phyloP scores from a whole-genome alignment of 208 protist species.

The Porcisia deanei region DNA sequence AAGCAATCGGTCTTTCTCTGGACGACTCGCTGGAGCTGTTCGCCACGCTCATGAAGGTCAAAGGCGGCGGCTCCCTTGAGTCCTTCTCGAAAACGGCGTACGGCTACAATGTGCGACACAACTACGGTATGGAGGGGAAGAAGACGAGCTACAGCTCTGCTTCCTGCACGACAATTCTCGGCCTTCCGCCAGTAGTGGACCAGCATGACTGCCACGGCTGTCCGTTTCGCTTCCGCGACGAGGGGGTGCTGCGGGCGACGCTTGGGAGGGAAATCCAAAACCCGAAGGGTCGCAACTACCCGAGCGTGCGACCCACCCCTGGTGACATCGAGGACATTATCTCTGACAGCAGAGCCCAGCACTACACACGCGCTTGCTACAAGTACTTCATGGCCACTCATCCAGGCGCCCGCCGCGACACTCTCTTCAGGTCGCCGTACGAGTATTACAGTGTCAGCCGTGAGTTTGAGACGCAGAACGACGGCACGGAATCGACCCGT shows the following conservation, averaged over 20 bases:
- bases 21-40: constrained; percentile 89
- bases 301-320: constrained; percentile 37
- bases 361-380: constrained; percentile 91
- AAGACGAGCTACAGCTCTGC: constrained; percentile 89
- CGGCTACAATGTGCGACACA: constrained; percentile 91
- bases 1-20: constrained; percentile 86
- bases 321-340: constrained; percentile 90
- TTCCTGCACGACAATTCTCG: constrained; percentile 81
- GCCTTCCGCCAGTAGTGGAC: constrained; percentile 80
- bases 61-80: constrained; percentile 73
- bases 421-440: constrained; percentile 87
- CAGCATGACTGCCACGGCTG: constrained; percentile 90
- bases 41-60: constrained; percentile 81
- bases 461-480: constrained; percentile 38
- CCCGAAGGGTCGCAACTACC: constrained; percentile 51
- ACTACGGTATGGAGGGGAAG: constrained; percentile 93
- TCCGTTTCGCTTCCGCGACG: constrained; percentile 87
- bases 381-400: constrained; percentile 93
- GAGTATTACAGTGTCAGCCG: constrained; percentile 82
- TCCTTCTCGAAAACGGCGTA: constrained; percentile 86
- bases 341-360: constrained; percentile 78
- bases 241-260: constrained; percentile 60
- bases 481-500: constrained; percentile 15
- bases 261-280: constrained; percentile 54
- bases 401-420: constrained; percentile 72